A percentile compares a stretch with the other conserved stretches of the same genome.
phyloP scores from a whole-genome alignment of 495 filamentous ascomycete genomes.

The Xylaria grammica region DNA sequence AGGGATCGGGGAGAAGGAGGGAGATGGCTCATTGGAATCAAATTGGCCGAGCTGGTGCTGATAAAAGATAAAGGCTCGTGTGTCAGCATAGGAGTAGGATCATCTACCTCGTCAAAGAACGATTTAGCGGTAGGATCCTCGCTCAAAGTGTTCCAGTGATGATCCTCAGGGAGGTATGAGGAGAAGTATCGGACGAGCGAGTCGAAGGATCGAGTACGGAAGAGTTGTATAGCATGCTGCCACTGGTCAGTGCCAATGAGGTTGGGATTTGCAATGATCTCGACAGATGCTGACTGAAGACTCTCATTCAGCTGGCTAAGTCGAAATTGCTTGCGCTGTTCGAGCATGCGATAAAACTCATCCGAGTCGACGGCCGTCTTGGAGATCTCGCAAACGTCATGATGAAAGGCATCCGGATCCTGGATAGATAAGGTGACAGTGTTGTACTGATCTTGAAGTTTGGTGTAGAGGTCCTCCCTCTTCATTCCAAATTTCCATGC shows the following conservation, averaged over 20 bases:
- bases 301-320: slow-evolving; percentile 52
- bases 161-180: slow-evolving; percentile 53
- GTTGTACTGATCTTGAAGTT: slow-evolving; percentile 42
- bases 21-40: slow-evolving; percentile 36
- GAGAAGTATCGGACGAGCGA: slow-evolving; percentile 58
- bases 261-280: slow-evolving; percentile 56
- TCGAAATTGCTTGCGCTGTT: slow-evolving; percentile 51
- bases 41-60: slow-evolving; percentile 12
- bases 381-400: slow-evolving; percentile 49
- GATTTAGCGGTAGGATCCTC: slow-evolving; percentile 35
- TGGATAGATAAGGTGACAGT: slow-evolving; percentile 39
- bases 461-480: slow-evolving; percentile 41
- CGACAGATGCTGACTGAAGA: slow-evolving; percentile 54
- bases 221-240: slow-evolving; percentile 56
- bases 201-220: slow-evolving; percentile 56
- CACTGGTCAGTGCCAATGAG: slow-evolving; percentile 57
- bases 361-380: slow-evolving; percentile 44
- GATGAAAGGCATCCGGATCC: slow-evolving; percentile 40
- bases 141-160: slow-evolving; percentile 41
- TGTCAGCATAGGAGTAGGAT: slow-evolving; percentile 43
- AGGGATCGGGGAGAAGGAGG: slow-evolving; percentile 55
- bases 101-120: slow-evolving; percentile 44
- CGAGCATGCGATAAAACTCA: slow-evolving; percentile 53
- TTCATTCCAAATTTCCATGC: slow-evolving; percentile 55
- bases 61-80: slow-evolving; percentile 48